Conservation (phyloP, 306 rosid species). For the Quercus dentata region DNA sequence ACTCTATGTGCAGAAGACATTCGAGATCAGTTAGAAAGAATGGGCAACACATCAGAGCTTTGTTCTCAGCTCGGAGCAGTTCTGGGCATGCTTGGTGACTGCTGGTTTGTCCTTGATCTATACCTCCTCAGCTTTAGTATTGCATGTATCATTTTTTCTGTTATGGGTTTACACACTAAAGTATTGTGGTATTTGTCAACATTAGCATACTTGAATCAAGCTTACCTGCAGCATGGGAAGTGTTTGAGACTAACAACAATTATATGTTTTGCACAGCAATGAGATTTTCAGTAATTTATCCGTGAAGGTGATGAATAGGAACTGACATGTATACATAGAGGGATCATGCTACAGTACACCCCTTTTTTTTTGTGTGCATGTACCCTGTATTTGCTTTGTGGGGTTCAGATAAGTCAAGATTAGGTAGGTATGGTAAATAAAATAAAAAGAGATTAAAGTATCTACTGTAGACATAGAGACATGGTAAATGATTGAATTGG, state of each 20-base stretch:
- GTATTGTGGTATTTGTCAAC: not conserved
- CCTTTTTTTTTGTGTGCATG: no score
- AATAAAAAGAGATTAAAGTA: no score
- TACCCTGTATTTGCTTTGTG: no score
- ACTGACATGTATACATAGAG: not conserved
- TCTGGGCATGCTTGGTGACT: constrained; percentile 97
- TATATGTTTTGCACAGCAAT: not conserved
- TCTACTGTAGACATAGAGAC: no score
- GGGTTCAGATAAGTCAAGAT: no score
- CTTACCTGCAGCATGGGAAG: not conserved
- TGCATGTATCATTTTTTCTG: not conserved
- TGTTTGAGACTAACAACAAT: constrained; percentile 1
- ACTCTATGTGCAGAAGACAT: constrained; percentile 74
- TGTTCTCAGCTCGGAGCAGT: constrained; percentile 99
- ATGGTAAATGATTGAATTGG: not conserved
- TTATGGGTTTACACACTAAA: not conserved
- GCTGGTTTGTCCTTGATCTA: constrained; percentile 61
- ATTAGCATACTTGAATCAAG: not conserved
- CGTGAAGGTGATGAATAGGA: not conserved
- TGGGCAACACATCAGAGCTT: constrained; percentile 72
- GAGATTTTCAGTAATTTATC: not conserved
- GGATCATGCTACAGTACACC: no score
- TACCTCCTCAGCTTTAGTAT: not conserved
- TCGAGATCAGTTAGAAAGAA: constrained; percentile 65
- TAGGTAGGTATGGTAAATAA: no score